Base-by-base conservation (phyloP, 2,329 filamentous ascomycete species). In the Cordyceps militaris region DNA sequence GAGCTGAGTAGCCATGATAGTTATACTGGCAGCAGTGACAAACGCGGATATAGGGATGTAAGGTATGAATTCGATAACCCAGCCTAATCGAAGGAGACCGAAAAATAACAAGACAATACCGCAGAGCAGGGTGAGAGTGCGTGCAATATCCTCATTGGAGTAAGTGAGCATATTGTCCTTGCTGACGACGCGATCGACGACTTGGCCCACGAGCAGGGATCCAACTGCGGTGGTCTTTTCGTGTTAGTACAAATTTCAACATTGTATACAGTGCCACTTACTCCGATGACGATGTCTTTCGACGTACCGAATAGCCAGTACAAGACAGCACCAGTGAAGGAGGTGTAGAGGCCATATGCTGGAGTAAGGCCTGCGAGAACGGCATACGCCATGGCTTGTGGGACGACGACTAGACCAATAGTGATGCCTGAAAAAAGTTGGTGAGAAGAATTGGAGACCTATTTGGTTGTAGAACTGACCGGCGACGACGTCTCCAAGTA, bases 281-380 rank as follows among this genome's bases (percentile, higher is more conserved):
- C 76, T 26, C 88, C 88, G 59, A 92, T 91, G 10, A 88, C 90
- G 67, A 93, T 91, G 69, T 93, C 89, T 66, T 91, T 92, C 8
- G 89, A 92, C 0, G 88, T 92, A 36, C 87, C 89, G 67, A 92
- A 92, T 58, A 90, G 81, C 88, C 88, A 92, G 73, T 93, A 93
- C 54, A 91, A 77, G 54, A 90, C 73, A 32, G 89, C 87, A 51
- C 89, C 89, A 70, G 91, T 88, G 66, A 93, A 93, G 0, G 88
- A 91, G 0, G 89, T 89, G 71, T 93, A 93, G 0, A 93, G 75
- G 36, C 89, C 89, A 65, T 82, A 92, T 63, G 91, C 80, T 3
- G 84, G 79, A 0, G 79, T 77, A 16, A 93, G 74, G 43, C 84
- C 76, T 24, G 89, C 89, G 23, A 93, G 76, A 34, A 85, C 74